These are phyloP conservation scores for Neofusicoccum kwambonambiense DNA, from an alignment of 2,329 filamentous ascomycete genomes.

Conservation along the genomic window DNA sequence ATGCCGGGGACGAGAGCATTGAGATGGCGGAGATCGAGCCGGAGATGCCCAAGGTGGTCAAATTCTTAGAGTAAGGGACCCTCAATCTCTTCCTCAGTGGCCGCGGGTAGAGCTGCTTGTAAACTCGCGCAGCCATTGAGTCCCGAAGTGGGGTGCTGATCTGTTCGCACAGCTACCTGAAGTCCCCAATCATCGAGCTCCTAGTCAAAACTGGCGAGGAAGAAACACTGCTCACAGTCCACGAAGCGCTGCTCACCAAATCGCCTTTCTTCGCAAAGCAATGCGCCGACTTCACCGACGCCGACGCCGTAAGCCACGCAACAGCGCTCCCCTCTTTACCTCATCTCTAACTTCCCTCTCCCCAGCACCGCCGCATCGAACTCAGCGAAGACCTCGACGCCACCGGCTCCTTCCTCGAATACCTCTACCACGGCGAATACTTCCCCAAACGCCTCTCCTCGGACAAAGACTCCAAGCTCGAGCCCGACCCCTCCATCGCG, in stretches of 20 bases:
- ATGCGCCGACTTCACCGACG: slow-evolving; percentile 61
- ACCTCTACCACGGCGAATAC: slow-evolving; percentile 82
- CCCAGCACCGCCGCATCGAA: slow-evolving; percentile 63
- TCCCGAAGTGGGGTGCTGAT: neutral
- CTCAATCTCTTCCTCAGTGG: no score
- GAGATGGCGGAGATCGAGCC: slow-evolving; percentile 46
- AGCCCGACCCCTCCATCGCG: slow-evolving; percentile 65
- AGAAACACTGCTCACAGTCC: slow-evolving; percentile 68
- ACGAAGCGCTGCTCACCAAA: slow-evolving; percentile 71
- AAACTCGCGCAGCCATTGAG: neutral
- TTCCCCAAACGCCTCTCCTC: slow-evolving; percentile 65
- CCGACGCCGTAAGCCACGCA: slow-evolving; percentile 42
- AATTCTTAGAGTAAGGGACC: slow-evolving; percentile 46
- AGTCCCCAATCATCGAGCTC: slow-evolving; percentile 49
- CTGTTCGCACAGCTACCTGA: slow-evolving; percentile 41
- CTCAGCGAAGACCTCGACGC: slow-evolving; percentile 71
- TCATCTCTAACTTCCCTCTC: slow-evolving; percentile 18
- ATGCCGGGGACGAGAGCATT: slow-evolving; percentile 27
- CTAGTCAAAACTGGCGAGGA: slow-evolving; percentile 52
- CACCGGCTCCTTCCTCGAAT: slow-evolving; percentile 77
- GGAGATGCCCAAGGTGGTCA: slow-evolving; percentile 39
- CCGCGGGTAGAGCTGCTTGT: neutral
- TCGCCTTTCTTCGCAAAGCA: slow-evolving; percentile 72
- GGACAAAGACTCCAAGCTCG: slow-evolving; percentile 64
- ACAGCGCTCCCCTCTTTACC: slow-evolving; percentile 18